Conservation (phyloP, 148 eudicot genomes). For the Heliamphora exappendiculata region DNA sequence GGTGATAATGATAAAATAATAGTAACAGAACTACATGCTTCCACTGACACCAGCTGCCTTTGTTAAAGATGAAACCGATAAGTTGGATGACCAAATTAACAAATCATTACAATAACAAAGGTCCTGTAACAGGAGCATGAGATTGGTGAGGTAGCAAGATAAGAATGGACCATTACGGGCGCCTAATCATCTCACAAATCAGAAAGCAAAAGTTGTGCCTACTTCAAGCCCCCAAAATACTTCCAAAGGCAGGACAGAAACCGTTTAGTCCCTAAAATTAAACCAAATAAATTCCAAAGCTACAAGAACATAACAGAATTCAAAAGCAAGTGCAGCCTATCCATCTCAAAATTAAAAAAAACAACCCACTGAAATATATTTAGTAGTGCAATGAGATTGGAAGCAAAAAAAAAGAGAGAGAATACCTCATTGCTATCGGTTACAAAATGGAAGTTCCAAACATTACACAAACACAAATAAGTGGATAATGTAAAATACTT, state of each 20-base stretch:
- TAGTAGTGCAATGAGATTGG: neutral
- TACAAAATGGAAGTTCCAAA: neutral
- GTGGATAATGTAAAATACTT: slow-evolving; percentile 33
- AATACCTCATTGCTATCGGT: neutral
- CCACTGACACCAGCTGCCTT: too few species aligned
- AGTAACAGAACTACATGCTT: too few species aligned
- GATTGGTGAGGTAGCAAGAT: neutral
- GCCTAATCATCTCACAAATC: neutral
- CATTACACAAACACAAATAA: neutral
- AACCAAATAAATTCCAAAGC: too few species aligned
- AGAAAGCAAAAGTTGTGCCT: neutral
- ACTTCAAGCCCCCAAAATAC: neutral
- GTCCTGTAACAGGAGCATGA: neutral
- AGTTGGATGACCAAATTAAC: too few species aligned
- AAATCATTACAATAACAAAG: too few species aligned
- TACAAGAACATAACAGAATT: neutral
- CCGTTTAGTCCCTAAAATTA: neutral
- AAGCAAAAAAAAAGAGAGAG: neutral
- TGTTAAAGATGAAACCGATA: too few species aligned
- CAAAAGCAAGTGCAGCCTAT: neutral
- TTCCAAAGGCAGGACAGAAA: neutral
- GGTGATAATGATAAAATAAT: too few species aligned
- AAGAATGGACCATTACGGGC: neutral
- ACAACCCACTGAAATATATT: neutral
- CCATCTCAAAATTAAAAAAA: neutral